Evolutionary conservation across 768 basidiomycete genomes (phyloP), one percentile per base, ranked within the genome.

Genomic region (Lactifluus hygrophoroides): DNA sequence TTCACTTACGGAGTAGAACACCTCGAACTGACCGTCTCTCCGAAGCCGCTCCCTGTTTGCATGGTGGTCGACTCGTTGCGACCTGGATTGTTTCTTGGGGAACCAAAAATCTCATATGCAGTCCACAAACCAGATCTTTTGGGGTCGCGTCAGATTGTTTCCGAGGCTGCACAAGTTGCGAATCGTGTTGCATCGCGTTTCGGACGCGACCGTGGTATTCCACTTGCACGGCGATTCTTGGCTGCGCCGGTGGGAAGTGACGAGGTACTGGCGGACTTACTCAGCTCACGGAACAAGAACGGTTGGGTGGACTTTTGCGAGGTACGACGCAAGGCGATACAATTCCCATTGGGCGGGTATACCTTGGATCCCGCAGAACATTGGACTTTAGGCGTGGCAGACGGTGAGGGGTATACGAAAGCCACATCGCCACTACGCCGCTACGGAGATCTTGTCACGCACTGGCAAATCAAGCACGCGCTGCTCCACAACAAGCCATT

Each of bases 401-500:
- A 80, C 2, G 80, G 81, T 42, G 86, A 87, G 62, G 94, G 94
- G 3, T 99, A 99, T 69, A 72, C 78, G 17, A 81, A 89, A 21
- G 83, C 80, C 9, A 97, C 96, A 9, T 91, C 88, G 5, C 96
- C 96, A 0, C 73, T 99, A 44, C 80, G 96, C 42, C 83, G 96
- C 44, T 96, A 83, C 70, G 71, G 73, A 35, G 96, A 99, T 70
- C 69, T 96, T 56, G 69, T 94, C 13, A 73, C 75, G 10, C 96
- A 98, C 72, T 99, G 94, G 92, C 94, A 98, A 69, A 82, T 99
- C 71, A 94, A 96, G 67, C 75, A 84, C 50, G 80, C 80, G 5
- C 71, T 98, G 11, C 72, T 87, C 7, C 71, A 69, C 13, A 66
- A 61, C 7, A 46, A 68, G 2, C 73, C 77, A 3, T 69, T 76